phyloP scores from a whole-genome alignment of 1,139 yeast species.

The Ashbya aceris region DNA sequence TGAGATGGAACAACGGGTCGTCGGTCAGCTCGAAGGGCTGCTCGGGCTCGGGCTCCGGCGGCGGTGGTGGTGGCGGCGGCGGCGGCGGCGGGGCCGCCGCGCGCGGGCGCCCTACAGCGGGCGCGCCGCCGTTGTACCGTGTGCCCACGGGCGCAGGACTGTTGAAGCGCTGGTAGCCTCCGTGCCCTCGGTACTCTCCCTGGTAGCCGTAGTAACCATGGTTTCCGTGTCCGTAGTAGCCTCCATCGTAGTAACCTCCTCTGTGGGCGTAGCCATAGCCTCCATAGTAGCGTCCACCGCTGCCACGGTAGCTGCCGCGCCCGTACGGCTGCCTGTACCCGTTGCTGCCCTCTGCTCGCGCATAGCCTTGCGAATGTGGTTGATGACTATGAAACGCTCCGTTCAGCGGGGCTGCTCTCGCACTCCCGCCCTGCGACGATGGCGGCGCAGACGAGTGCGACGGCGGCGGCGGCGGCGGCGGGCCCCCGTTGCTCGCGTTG shows the following conservation, averaged over 20 bases:
- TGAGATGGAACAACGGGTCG: conserved; percentile 19
- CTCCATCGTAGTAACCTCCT: not conserved
- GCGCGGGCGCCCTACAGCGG: too few relatives aligned
- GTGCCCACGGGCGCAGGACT: conserved; percentile 1
- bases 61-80: not conserved
- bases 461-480: conserved; percentile 1
- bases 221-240: conserved; percentile 4
- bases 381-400: not conserved
- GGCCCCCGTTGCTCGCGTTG: too few relatives aligned
- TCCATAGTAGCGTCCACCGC: not conserved
- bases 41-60: conserved; percentile 3
- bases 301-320: not conserved
- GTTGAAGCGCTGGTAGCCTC: not conserved
- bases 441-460: conserved; percentile 1
- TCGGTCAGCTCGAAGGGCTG: conserved; percentile 11
- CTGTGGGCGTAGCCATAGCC: not conserved
- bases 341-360: not conserved
- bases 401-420: not conserved
- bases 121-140: conserved; percentile 1
- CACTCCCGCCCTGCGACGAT: not conserved
- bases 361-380: conserved; percentile 3
- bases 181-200: not conserved
- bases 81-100: not conserved
- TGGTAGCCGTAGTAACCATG: not conserved
- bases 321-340: too few relatives aligned